Base-by-base conservation (phyloP, 1,284 basidiomycete genomes). In the Pascua guehoae region DNA sequence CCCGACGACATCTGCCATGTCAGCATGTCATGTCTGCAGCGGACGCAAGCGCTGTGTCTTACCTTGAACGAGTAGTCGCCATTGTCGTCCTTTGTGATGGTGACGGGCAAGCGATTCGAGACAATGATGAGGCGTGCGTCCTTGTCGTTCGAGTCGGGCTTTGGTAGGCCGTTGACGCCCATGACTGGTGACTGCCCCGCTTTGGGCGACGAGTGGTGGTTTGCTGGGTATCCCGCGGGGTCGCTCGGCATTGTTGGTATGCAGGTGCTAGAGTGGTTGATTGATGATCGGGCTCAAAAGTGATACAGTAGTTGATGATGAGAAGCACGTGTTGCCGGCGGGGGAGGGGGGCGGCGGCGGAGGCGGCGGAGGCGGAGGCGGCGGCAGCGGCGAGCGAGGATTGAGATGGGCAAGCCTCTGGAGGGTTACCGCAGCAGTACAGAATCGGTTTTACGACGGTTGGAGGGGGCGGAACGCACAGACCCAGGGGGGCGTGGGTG, bases 41-140 rank as follows among this genome's bases (percentile, higher is more conserved):
- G 17, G 24, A 18, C 5, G 16, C 8, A 32, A 32, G 24, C 2
- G 12, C 15, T 36, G 16, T 37, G 53, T n/a, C 74, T 51, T 50
- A 75, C 76, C 68, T 93, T 92, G 84, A 93, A 96, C 79, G 92
- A 87, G 78, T 93, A 96, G 75, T 93, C 86, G 71, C 91, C 91
- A 49, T 83, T 79, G 18, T 82, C 85, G 82, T 94, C 90, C 78
- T 91, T 92, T 71, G 80, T 88, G 71, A 95, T 94, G 46, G 91
- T 94, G 60, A 96, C 84, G 32, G 94, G 94, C 60, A 98, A 86
- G 57, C 94, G 86, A 79, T 97, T 98, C 53, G 91, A 91, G 70
- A 98, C 92, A 71, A 98, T 89, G 79, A 98, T 89, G 80, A 98
- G 86, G 63, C 91, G 87, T 57, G 82, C 82, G 63, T 72, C 69